Evolutionary conservation across 345 rosid species (phyloP), one percentile per base, ranked within the genome.

Genomic region (Populus deltoides): DNA sequence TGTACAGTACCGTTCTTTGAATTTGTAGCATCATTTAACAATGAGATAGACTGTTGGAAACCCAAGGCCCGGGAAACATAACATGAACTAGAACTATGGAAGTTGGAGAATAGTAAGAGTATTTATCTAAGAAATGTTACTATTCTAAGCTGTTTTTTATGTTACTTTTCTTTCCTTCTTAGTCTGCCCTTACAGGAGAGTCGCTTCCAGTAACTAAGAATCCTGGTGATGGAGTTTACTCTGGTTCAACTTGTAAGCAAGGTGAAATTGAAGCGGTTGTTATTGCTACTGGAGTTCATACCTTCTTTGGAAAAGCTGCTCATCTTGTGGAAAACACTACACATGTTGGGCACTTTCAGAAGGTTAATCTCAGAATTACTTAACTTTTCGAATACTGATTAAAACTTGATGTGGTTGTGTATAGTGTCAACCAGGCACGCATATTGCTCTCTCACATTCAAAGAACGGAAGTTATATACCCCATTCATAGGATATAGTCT

Each of bases 301-400:
- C 97, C 75, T 94, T 94, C 94, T 94, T 94, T 18, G 97, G 98
- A 55, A 94, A 90, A 82, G 98, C 97, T 3, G 98, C 97, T 85
- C 96, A 94, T 87, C 97, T 94, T 79, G 97, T 94, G n/a, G 98
- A 94, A 71, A 81, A 70, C 74, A 94, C 98, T 33, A 90, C 87
- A 6, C 95, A 94, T 74, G 86, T 92, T 79, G 98, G 98, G 39
- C 98, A 94, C 73, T 94, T 94, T 83, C 98, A 94, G 79, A 83
- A 94, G 96, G 98, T 93, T 70, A 63, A 65, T 71, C 66, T 63
- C 49, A 29, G 43, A 66, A 68, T 20, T 59, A 68, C 68, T 45
- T 70, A 51, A 20, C 57, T 70, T 61, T 11, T 33, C 15, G 18
- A 68, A 71, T 20, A n/a, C 51, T 27, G 27, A 24, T 16, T 47